Evolutionary conservation across 2,329 filamentous ascomycete species (phyloP).

Genomic region (Fusarium sororula): DNA sequence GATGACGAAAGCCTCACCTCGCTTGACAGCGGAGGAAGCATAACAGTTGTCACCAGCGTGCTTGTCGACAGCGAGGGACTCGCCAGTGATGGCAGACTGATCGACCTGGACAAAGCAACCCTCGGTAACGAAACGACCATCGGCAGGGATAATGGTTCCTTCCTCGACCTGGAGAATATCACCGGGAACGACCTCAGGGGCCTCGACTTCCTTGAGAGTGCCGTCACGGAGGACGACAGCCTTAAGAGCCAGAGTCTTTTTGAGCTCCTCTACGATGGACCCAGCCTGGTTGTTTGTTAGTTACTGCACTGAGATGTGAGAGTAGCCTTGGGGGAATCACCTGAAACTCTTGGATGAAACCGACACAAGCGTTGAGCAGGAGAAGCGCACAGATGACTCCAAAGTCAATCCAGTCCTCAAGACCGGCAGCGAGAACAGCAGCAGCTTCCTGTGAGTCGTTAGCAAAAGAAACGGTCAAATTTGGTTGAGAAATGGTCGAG

Average conservation of each 20-base stretch:
- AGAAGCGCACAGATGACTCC: constrained; percentile 88
- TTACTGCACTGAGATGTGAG: too few species aligned
- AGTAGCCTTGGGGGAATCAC: too few species aligned
- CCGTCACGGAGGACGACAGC: constrained; percentile 86
- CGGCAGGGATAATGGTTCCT: constrained; percentile 89
- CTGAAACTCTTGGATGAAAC: constrained; percentile 86
- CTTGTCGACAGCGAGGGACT: constrained; percentile 92
- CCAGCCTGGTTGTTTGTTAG: too few species aligned
- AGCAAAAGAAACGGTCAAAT: background rate
- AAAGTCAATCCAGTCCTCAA: constrained; percentile 91
- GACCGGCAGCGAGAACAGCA: constrained; percentile 82
- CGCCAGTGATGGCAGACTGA: constrained; percentile 90
- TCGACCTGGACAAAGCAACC: constrained; percentile 89
- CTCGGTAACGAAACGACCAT: constrained; percentile 85
- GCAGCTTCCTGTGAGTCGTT: constrained; percentile 63
- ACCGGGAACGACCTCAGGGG: constrained; percentile 85
- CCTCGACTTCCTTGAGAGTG: constrained; percentile 79
- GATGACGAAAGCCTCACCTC: constrained; percentile 85
- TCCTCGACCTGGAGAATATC: constrained; percentile 92
- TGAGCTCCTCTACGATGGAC: constrained; percentile 68
- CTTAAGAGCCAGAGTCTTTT: constrained; percentile 74
- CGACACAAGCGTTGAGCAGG: constrained; percentile 83
- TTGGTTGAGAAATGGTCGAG: background rate
- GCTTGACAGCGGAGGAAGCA: constrained; percentile 88
- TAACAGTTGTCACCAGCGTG: constrained; percentile 83